Conservation (phyloP, 805 yeast genomes). For the Maudiozyma turicensis region DNA sequence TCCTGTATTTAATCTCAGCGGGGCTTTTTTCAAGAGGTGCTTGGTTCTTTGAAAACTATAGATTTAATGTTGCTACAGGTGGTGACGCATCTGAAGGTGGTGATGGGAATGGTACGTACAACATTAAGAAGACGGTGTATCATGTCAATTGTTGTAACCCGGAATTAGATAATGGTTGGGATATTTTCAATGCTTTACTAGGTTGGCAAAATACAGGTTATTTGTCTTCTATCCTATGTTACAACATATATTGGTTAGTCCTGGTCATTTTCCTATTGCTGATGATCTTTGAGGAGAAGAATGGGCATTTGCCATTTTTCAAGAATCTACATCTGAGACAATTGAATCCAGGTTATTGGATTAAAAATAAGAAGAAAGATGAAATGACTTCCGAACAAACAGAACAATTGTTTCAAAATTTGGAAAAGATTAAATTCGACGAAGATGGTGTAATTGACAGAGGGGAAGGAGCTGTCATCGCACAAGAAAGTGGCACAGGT, state of each 20-base stretch:
- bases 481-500: conserved; percentile 9
- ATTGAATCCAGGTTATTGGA: conserved; percentile 63
- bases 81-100: conserved; percentile 94
- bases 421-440: conserved; percentile 32
- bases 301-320: conserved; percentile 69
- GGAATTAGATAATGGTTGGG: conserved; percentile 89
- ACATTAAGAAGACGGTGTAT: conserved; percentile 73
- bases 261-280: conserved; percentile 45
- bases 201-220: conserved; percentile 99
- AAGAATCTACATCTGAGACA: conserved; percentile 39
- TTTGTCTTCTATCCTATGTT: conserved; percentile 80
- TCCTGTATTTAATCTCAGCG: conserved; percentile 81
- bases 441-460: conserved; percentile 26
- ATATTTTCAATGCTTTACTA: conserved; percentile 82
- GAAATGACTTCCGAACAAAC: conserved; percentile 46
- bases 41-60: conserved; percentile 75
- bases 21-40: conserved; percentile 90
- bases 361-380: conserved; percentile 57
- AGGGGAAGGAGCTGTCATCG: neutral
- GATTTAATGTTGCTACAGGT: conserved; percentile 60
- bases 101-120: conserved; percentile 90
- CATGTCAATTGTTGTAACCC: conserved; percentile 98
- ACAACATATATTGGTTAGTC: conserved; percentile 80
- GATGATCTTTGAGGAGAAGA: conserved; percentile 76
- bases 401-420: conserved; percentile 40